Base-by-base conservation (phyloP, 2,329 filamentous ascomycete species). In the Nothopassalora personata region DNA sequence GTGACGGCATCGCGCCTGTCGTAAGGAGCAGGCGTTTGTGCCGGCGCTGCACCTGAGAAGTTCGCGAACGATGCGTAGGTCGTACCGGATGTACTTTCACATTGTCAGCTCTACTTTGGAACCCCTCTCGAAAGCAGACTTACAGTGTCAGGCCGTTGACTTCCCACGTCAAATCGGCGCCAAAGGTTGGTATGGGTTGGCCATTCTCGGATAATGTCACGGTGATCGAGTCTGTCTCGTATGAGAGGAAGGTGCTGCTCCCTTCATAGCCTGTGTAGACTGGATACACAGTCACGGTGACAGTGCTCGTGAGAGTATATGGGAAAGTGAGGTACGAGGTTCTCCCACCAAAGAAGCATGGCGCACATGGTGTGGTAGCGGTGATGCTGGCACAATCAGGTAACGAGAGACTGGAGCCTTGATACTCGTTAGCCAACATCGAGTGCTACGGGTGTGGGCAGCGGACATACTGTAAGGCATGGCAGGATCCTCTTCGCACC, bases 21-120 rank as follows among this genome's bases (percentile, higher is more conserved):
- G 30, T 51, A 19, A 13, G 27, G 8, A 31, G 49, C n/a, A 5
- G 34, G 4, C 18, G 49, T 51, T 5, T 28, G 49, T 11, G 49
- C 13, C 7, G 49, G 49, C n/a, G 49, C 49, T 31, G 49, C 49
- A 7, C 49, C 49, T 9, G 49, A 51, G 28, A 51, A 51, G 28
- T 51, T 51, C n/a, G 27, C 49, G 28, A 51, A 51, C 7, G 49
- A 51, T n/a, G 49, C 49, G 34, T 51, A 51, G 49, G 49, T 51
- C 49, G 49, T 51, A 11, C 49, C 49, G 5, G 49, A 51, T 51
- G 49, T 51, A 15, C 49, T 51, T 10, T 9, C 13, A n/a, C n/a
- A 19, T 18, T n/a, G 49, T 51, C 30, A 51, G 49, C 28, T 15
- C 10, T 51, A 30, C 30, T 5, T 5, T 23, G 8, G 10, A 10